These are phyloP conservation scores for Coemansia asiatica DNA, from an alignment of 192 early-diverging fungal genomes.

Conservation along the genomic window DNA sequence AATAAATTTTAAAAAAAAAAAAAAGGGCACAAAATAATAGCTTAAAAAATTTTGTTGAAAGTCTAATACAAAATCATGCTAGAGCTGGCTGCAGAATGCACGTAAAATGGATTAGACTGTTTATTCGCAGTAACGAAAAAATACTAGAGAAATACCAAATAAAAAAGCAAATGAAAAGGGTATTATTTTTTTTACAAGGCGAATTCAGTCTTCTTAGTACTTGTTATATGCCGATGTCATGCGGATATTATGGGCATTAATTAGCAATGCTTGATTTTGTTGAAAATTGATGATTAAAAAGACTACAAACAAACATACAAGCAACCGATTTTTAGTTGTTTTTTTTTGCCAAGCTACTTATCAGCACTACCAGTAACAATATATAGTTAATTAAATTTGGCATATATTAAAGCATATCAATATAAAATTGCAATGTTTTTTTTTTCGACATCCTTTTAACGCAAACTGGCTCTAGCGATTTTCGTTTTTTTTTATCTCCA, in stretches of 20 bases:
- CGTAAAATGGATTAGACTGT: neutral
- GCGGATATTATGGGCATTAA: neutral
- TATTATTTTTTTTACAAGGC: neutral
- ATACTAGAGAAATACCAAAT: neutral
- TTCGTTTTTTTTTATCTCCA: too few relatives aligned
- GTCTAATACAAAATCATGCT: constrained; percentile 4
- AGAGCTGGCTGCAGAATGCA: constrained; percentile 11
- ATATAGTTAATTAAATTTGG: neutral
- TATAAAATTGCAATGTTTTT: too few relatives aligned
- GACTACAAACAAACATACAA: neutral
- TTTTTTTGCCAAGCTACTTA: neutral
- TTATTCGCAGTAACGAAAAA: neutral
- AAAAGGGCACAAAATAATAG: neutral
- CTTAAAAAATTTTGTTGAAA: neutral
- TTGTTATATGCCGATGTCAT: neutral
- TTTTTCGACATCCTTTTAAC: too few relatives aligned
- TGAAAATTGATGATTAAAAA: neutral
- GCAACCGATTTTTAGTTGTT: neutral
- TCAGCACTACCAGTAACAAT: neutral
- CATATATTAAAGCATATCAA: neutral
- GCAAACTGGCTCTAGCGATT: too few relatives aligned
- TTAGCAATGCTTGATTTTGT: neutral
- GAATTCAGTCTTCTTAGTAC: neutral
- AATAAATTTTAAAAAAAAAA: neutral
- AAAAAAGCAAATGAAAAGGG: neutral